Conservation (phyloP, 768 basidiomycete species). For the Hortiboletus flavorubellus region DNA sequence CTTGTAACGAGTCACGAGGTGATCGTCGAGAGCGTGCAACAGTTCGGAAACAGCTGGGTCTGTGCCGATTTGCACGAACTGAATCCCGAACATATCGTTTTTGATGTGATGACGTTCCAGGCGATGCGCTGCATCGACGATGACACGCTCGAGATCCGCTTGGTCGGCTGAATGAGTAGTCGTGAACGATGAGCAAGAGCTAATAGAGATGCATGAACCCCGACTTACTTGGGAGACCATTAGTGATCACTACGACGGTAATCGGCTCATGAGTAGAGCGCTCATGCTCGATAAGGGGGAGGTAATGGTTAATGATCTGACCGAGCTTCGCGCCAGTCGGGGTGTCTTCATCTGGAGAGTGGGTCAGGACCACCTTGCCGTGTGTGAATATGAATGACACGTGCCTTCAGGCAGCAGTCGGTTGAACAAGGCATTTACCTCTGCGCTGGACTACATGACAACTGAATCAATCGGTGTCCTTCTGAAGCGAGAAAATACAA, state of each 20-base stretch:
- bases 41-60: constrained; percentile 36
- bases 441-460: constrained; percentile 18
- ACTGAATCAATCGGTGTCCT: not conserved
- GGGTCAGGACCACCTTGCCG: not conserved
- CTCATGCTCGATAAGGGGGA: constrained; percentile 31
- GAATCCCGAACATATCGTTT: constrained; percentile 41
- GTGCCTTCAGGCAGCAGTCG: constrained; percentile 22
- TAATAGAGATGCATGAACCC: not conserved
- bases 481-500: not conserved
- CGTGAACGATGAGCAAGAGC: not conserved
- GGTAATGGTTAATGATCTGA: constrained; percentile 36
- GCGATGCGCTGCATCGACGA: constrained; percentile 38
- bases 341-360: constrained; percentile 30
- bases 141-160: constrained; percentile 23
- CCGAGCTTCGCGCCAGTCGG: constrained; percentile 38
- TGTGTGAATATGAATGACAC: not conserved
- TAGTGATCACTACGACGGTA: constrained; percentile 37
- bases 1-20: constrained; percentile 30
- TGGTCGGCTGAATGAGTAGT: constrained; percentile 24
- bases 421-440: constrained; percentile 26
- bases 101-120: constrained; percentile 37
- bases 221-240: constrained; percentile 39
- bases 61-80: constrained; percentile 46
- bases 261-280: constrained; percentile 34
- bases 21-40: constrained; percentile 39